These are phyloP conservation scores for Talaromyces islandicus DNA, from an alignment of 2,329 filamentous ascomycete genomes.

Conservation along the genomic window DNA sequence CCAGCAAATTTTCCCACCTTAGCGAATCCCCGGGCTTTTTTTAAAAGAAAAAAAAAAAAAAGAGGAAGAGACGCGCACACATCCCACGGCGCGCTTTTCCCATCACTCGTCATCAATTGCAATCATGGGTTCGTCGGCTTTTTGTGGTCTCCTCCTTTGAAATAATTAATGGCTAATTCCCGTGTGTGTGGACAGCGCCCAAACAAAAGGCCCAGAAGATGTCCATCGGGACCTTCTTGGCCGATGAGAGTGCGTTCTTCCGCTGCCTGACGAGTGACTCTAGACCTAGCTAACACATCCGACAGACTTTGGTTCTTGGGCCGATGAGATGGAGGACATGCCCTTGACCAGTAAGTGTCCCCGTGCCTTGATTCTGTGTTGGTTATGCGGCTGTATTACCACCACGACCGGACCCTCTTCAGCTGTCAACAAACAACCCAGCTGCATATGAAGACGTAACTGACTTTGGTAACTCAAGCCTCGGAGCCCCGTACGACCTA, in stretches of 20 bases:
- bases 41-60: constrained; percentile 12
- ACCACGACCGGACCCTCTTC: not conserved
- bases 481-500: constrained; percentile 41
- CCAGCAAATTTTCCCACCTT: constrained; percentile 15
- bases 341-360: constrained; percentile 62
- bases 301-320: constrained; percentile 81
- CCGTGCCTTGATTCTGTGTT: constrained; percentile 5
- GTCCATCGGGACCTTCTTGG: constrained; percentile 93
- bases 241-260: constrained; percentile 70
- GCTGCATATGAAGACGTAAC: not conserved
- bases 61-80: constrained; percentile 35
- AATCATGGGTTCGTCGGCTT: constrained; percentile 52
- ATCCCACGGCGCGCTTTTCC: constrained; percentile 34
- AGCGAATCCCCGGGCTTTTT: not conserved
- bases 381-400: not conserved
- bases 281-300: constrained; percentile 22
- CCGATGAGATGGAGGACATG: constrained; percentile 94
- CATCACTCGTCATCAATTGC: constrained; percentile 37
- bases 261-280: constrained; percentile 2
- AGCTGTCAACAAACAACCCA: not conserved
- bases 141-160: constrained; percentile 13
- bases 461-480: constrained; percentile 16
- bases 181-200: constrained; percentile 57
- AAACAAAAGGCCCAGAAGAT: constrained; percentile 95
- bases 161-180: constrained; percentile 39